Evolutionary conservation across 768 basidiomycete species (phyloP).

Genomic region (Holtermannia corniformis): DNA sequence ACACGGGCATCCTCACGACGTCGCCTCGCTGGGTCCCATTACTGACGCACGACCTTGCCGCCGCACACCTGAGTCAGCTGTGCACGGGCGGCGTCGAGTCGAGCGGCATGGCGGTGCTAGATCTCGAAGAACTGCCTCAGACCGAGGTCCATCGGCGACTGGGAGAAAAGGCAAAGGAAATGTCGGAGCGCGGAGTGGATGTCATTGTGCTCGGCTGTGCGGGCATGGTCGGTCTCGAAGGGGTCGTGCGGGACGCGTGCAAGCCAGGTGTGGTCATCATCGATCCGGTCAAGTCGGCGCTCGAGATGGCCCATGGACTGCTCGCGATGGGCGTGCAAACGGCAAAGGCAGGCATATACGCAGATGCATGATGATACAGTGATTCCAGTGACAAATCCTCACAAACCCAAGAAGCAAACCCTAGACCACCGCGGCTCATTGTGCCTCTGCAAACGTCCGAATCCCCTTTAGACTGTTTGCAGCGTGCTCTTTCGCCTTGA

Average conservation of each 20-base stretch:
- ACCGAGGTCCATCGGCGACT: conserved; percentile 12
- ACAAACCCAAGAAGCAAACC: no score
- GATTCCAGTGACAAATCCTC: no score
- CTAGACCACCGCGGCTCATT: conserved; percentile 3
- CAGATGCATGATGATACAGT: conserved; percentile 2
- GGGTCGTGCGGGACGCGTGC: conserved; percentile 14
- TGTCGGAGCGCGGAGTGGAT: conserved; percentile 11
- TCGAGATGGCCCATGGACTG: conserved; percentile 18
- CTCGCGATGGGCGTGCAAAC: conserved; percentile 13
- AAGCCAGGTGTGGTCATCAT: conserved; percentile 15
- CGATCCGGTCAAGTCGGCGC: conserved; percentile 22
- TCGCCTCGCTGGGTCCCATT: conserved; percentile 30
- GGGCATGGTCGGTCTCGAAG: conserved; percentile 30
- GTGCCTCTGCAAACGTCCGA: conserved; percentile 28
- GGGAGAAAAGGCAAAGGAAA: conserved; percentile 6
- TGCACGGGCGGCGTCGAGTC: conserved; percentile 22
- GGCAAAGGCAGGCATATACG: conserved; percentile 23
- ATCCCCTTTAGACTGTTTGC: conserved; percentile 26
- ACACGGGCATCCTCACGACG: conserved; percentile 24
- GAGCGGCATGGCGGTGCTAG: conserved; percentile 22
- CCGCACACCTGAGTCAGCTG: conserved; percentile 7
- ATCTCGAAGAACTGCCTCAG: conserved; percentile 20
- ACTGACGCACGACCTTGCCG: conserved; percentile 20
- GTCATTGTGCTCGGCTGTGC: conserved; percentile 29
- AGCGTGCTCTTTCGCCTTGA: conserved; percentile 35